Percentiles rank a stretch among this genome's conserved stretches.
Evolutionary conservation across 768 basidiomycete species (phyloP).

Genomic region (Tremella mesenterica): DNA sequence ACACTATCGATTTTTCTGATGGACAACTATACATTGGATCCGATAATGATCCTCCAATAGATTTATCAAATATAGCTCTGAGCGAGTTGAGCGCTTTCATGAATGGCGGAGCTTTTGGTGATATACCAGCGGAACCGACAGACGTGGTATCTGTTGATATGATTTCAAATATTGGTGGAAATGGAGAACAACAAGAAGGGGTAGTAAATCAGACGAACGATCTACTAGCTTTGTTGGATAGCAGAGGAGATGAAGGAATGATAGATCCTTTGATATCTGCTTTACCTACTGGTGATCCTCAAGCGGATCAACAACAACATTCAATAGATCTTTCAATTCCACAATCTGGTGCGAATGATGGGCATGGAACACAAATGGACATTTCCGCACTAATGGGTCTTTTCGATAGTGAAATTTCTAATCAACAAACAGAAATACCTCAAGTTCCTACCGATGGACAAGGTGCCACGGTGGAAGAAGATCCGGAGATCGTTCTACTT

Average conservation of each 20-base stretch:
- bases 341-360: not conserved
- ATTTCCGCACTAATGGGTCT: conserved; percentile 1
- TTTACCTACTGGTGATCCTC: not conserved
- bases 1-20: not conserved
- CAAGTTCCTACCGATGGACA: not conserved
- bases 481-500: not conserved
- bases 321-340: not conserved
- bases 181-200: not conserved
- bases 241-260: not conserved
- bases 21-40: not conserved
- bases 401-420: not conserved
- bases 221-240: not conserved
- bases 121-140: not conserved
- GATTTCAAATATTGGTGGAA: not conserved
- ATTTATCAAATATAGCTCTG: conserved; percentile 5
- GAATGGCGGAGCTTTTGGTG: conserved; percentile 2
- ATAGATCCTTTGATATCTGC: not conserved
- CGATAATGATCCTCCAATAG: conserved; percentile 1
- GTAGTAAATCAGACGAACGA: not conserved
- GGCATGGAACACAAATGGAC: not conserved
- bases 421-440: not conserved
- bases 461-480: not conserved
- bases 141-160: not conserved
- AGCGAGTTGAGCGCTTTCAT: conserved; percentile 13
- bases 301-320: not conserved